Conservation (phyloP, 2,329 filamentous ascomycete species). For the Phialophora expanda region DNA sequence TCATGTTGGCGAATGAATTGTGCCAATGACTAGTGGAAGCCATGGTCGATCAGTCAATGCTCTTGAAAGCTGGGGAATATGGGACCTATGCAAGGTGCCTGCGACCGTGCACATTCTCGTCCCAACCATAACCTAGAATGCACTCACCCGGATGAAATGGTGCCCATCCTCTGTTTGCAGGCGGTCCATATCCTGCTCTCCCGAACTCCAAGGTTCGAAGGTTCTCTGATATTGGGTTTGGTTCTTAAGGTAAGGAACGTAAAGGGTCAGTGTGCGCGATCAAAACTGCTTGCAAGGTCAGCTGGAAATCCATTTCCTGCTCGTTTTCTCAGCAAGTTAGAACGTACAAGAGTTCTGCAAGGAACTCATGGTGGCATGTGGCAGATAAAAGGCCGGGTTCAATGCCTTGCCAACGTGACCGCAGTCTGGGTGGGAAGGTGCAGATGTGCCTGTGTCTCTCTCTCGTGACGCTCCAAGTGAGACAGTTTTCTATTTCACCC, state of each 20-base stretch:
- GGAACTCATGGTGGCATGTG: conserved; percentile 34
- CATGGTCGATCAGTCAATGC: conserved; percentile 15
- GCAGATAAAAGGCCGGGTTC: conserved; percentile 23
- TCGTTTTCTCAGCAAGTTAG: conserved; percentile 20
- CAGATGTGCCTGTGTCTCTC: conserved; percentile 17
- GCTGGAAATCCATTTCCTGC: conserved; percentile 43
- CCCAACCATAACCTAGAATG: background rate
- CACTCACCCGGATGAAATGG: conserved; percentile 55
- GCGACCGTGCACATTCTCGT: conserved; percentile 13
- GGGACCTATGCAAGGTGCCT: background rate
- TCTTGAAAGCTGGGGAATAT: background rate
- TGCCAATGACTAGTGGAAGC: conserved; percentile 75
- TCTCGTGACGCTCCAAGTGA: conserved; percentile 28
- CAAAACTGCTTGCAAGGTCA: conserved; percentile 42
- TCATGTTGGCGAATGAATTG: conserved; percentile 97
- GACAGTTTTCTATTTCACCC: conserved; percentile 25
- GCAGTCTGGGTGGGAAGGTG: conserved; percentile 18
- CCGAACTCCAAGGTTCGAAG: conserved; percentile 6
- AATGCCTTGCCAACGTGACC: conserved; percentile 29
- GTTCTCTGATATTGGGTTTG: conserved; percentile 2
- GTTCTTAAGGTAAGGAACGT: conserved; percentile 44
- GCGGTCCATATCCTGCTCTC: conserved; percentile 51
- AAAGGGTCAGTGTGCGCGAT: conserved; percentile 43
- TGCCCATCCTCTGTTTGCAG: conserved; percentile 57
- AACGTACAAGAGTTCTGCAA: conserved; percentile 33